Evolutionary conservation across 2,329 filamentous ascomycete species (phyloP).

Genomic region (Samsoniella hepiali): DNA sequence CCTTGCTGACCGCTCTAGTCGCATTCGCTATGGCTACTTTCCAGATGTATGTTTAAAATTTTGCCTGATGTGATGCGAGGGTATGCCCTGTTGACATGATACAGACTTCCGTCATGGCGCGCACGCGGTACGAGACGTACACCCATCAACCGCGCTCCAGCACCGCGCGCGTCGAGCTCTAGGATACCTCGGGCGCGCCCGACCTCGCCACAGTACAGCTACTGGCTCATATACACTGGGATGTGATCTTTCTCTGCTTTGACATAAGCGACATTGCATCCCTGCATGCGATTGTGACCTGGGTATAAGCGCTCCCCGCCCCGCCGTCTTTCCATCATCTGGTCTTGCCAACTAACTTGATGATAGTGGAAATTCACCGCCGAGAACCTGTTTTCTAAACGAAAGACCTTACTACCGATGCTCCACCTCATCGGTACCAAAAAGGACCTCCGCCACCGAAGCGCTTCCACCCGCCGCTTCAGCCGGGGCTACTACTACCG

Average conservation of each 20-base stretch:
- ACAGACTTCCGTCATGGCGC: conserved; percentile 32
- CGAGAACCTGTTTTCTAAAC: conserved; percentile 27
- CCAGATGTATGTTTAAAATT: conserved; percentile 32
- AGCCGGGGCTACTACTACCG: conserved; percentile 12
- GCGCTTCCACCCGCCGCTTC: conserved; percentile 5
- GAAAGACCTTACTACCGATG: conserved; percentile 24
- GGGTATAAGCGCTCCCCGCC: conserved; percentile 27
- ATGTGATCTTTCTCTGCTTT: conserved; percentile 39
- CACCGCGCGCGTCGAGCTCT: conserved; percentile 34
- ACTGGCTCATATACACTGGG: conserved; percentile 36
- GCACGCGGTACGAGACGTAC: conserved; percentile 37
- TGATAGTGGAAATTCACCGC: conserved; percentile 32
- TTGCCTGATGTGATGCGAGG: not conserved
- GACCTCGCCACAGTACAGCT: conserved; percentile 35
- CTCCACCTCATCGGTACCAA: conserved; percentile 36
- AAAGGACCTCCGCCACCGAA: conserved; percentile 22
- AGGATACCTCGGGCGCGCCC: conserved; percentile 40
- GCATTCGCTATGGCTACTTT: conserved; percentile 37
- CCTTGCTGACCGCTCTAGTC: conserved; percentile 27
- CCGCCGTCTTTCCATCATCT: not conserved
- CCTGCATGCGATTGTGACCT: conserved; percentile 34
- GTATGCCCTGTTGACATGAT: conserved; percentile 12
- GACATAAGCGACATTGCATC: conserved; percentile 35
- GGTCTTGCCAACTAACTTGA: not conserved
- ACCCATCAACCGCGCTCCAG: conserved; percentile 27